Evolutionary conservation across 179 eudicot genomes (phyloP).

Genomic region (Carnegiea gigantea): DNA sequence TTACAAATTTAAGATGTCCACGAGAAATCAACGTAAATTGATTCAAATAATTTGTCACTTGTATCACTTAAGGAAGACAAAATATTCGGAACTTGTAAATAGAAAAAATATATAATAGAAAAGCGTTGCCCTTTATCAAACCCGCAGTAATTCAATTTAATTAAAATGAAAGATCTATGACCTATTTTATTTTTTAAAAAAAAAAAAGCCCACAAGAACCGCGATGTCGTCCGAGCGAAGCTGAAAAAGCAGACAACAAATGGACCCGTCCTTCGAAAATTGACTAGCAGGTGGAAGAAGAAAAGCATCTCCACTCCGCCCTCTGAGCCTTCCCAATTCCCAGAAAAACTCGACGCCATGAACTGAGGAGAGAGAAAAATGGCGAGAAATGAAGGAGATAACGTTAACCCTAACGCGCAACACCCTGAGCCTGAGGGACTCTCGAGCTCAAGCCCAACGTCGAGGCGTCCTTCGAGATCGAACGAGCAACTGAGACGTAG

Average conservation of each 20-base stretch:
- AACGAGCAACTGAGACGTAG: constrained; percentile 35
- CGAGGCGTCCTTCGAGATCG: constrained; percentile 20
- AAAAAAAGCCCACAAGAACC: too few relatives aligned
- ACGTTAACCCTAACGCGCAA: neutral
- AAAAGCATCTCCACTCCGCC: constrained; percentile 6
- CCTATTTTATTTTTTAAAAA: too few relatives aligned
- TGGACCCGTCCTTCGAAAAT: neutral
- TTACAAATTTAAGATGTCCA: too few relatives aligned
- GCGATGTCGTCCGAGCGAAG: too few relatives aligned
- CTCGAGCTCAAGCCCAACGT: neutral
- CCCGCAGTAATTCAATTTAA: too few relatives aligned
- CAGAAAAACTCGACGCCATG: constrained; percentile 6
- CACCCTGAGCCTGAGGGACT: constrained; percentile 16
- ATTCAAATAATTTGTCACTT: too few relatives aligned
- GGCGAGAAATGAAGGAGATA: constrained; percentile 12
- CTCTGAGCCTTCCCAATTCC: neutral
- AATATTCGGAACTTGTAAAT: too few relatives aligned
- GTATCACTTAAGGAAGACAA: too few relatives aligned
- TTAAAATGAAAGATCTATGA: too few relatives aligned
- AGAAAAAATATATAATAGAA: too few relatives aligned
- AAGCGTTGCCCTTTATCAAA: too few relatives aligned
- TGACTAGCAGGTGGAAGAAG: neutral
- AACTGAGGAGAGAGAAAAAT: constrained; percentile 1
- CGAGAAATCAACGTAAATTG: too few relatives aligned
- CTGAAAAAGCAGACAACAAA: neutral